A percentile compares a stretch with the other conserved stretches of the same genome.
phyloP scores from a whole-genome alignment of 352 stramenopile genomes.

The Saprolegnia diclina region DNA sequence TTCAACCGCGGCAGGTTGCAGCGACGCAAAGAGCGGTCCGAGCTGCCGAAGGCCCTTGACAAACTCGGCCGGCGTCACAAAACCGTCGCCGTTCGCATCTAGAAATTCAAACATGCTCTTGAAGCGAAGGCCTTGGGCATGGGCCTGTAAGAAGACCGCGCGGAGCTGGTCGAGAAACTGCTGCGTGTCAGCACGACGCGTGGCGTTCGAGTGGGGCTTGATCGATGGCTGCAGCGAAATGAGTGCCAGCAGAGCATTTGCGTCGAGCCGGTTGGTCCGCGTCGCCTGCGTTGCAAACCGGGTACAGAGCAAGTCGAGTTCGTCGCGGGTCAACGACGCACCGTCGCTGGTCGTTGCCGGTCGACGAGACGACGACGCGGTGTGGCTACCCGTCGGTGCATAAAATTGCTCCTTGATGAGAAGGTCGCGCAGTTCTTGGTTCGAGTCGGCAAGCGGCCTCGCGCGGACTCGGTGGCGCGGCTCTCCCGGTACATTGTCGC shows the following conservation, averaged over 20 bases:
- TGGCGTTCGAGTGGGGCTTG: background rate
- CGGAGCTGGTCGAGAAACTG: slow-evolving; percentile 1
- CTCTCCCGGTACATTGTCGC: background rate
- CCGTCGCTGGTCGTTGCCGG: slow-evolving; percentile 30
- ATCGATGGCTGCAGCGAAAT: background rate
- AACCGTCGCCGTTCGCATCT: slow-evolving; percentile 40
- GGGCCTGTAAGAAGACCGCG: slow-evolving; percentile 7
- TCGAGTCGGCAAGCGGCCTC: slow-evolving; percentile 59
- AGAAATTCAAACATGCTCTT: slow-evolving; percentile 42
- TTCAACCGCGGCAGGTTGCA: slow-evolving; percentile 37
- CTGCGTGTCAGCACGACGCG: background rate
- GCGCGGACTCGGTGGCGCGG: slow-evolving; percentile 70
- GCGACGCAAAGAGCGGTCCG: slow-evolving; percentile 40
- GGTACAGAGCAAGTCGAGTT: slow-evolving; percentile 60
- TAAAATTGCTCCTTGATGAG: slow-evolving; percentile 66
- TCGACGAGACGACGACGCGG: background rate
- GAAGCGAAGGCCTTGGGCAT: slow-evolving; percentile 23
- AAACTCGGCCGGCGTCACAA: slow-evolving; percentile 45
- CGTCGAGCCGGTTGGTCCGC: slow-evolving; percentile 18
- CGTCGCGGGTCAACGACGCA: slow-evolving; percentile 46
- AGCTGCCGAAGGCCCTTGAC: slow-evolving; percentile 42
- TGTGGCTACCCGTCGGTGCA: slow-evolving; percentile 14
- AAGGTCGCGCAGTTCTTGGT: slow-evolving; percentile 59
- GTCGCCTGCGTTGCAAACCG: slow-evolving; percentile 34
- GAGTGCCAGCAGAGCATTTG: slow-evolving; percentile 15